phyloP scores from a whole-genome alignment of 73 alveolate genomes.

The Breviolum minutum region DNA sequence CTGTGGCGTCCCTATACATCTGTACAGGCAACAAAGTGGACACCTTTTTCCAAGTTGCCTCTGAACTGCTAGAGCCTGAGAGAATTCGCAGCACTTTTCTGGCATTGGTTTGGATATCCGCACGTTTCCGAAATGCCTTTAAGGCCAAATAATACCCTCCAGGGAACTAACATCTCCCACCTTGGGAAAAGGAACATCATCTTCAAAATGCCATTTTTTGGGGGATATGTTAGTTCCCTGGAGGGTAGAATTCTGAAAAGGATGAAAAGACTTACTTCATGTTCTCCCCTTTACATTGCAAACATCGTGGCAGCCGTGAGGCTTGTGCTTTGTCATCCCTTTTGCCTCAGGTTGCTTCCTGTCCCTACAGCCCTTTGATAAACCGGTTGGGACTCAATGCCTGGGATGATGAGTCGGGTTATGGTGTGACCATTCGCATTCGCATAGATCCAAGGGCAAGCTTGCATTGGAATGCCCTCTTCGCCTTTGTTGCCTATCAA shows the following conservation, averaged over 20 bases:
- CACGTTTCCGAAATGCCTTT: no score
- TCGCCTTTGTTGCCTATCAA: not conserved
- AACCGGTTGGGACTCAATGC: conserved; percentile 16
- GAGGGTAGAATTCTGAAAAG: no score
- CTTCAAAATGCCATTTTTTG: no score
- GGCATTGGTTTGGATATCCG: not conserved
- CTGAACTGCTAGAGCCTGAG: conserved; percentile 39
- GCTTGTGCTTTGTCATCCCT: not conserved
- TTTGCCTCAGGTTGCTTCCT: conserved; percentile 63
- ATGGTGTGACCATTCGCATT: not conserved
- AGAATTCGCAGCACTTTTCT: not conserved
- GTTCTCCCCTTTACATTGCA: no score
- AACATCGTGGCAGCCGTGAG: no score
- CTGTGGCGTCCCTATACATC: not conserved
- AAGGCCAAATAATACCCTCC: no score
- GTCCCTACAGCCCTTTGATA: conserved; percentile 92
- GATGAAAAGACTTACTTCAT: no score
- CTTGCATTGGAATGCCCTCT: not conserved
- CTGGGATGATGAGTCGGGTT: not conserved
- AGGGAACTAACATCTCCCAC: no score
- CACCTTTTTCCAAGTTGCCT: conserved; percentile 91
- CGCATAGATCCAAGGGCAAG: not conserved
- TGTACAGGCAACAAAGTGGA: conserved; percentile 62
- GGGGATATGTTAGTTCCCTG: not conserved
- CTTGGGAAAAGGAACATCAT: not conserved